phyloP scores from a whole-genome alignment of 2,329 filamentous ascomycete species.

The Fonsecaea pugnacius region DNA sequence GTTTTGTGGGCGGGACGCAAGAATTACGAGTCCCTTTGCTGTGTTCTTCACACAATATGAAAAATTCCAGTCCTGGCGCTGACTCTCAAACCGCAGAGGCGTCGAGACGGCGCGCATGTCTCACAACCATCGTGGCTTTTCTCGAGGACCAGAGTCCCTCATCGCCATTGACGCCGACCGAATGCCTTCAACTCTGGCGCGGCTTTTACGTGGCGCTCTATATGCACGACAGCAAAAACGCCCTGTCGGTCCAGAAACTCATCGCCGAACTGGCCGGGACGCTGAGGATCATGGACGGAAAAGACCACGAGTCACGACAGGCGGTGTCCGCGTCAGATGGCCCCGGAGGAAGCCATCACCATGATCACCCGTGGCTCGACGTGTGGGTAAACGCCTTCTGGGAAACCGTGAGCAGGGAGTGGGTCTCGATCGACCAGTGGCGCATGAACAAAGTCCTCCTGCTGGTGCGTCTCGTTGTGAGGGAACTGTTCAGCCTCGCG shows the following conservation, averaged over 20 bases:
- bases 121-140: constrained; percentile 31
- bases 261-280: constrained; percentile 32
- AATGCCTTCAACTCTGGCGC: constrained; percentile 38
- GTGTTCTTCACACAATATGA: not conserved
- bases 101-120: constrained; percentile 29
- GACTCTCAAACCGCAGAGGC: constrained; percentile 25
- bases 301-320: constrained; percentile 15
- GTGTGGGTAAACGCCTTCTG: constrained; percentile 61
- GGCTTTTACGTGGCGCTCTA: constrained; percentile 37
- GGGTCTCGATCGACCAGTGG: constrained; percentile 71
- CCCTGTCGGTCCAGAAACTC: constrained; percentile 35
- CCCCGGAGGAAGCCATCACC: not conserved
- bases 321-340: no score
- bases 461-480: constrained; percentile 68
- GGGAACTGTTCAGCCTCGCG: constrained; percentile 32
- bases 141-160: constrained; percentile 26
- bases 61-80: not conserved
- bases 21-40: not conserved
- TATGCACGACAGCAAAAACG: constrained; percentile 39
- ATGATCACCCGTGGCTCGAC: constrained; percentile 25
- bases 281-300: constrained; percentile 24
- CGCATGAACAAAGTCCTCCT: constrained; percentile 93
- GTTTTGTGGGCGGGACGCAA: no score
- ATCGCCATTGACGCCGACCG: constrained; percentile 28
- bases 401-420: constrained; percentile 71